phyloP scores from a whole-genome alignment of 139 green algal genomes.

The Tetradesmus lagerheimii region DNA sequence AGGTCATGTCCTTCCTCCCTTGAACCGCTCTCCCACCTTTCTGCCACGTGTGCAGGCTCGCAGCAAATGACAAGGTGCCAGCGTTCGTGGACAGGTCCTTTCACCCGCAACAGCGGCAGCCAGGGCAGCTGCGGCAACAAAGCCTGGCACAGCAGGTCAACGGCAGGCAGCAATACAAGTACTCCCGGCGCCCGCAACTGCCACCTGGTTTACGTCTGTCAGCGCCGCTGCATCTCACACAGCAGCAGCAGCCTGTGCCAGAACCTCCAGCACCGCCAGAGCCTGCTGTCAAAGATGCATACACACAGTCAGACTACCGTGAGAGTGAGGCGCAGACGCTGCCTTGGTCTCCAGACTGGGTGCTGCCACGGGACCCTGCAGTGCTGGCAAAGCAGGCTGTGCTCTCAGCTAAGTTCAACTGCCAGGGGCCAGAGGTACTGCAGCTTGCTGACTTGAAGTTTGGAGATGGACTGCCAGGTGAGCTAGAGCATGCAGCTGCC shows the following conservation, averaged over 20 bases:
- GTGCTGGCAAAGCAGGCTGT: constrained; percentile 64
- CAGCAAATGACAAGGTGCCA: constrained; percentile 71
- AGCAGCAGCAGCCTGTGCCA: constrained; percentile 22
- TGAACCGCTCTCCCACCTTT: neutral
- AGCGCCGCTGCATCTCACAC: constrained; percentile 5
- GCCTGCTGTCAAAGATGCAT: constrained; percentile 48
- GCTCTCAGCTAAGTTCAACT: constrained; percentile 62
- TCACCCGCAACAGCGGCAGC: constrained; percentile 15
- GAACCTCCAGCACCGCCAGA: constrained; percentile 46
- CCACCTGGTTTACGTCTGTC: constrained; percentile 1
- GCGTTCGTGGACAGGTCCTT: constrained; percentile 71
- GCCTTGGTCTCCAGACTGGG: constrained; percentile 74
- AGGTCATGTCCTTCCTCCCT: neutral
- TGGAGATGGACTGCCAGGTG: constrained; percentile 71
- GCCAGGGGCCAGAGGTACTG: constrained; percentile 77
- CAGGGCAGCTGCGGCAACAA: constrained; percentile 18
- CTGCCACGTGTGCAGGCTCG: constrained; percentile 57
- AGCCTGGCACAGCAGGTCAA: constrained; percentile 50
- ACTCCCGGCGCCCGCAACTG: constrained; percentile 62
- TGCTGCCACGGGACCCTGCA: constrained; percentile 59
- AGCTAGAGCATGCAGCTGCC: neutral
- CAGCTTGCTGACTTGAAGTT: constrained; percentile 76
- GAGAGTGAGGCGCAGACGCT: constrained; percentile 84
- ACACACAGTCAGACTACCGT: constrained; percentile 85
- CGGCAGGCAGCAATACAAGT: constrained; percentile 67